Conservation (phyloP, 805 yeast species). For the Cyberlindnera meyerae region DNA sequence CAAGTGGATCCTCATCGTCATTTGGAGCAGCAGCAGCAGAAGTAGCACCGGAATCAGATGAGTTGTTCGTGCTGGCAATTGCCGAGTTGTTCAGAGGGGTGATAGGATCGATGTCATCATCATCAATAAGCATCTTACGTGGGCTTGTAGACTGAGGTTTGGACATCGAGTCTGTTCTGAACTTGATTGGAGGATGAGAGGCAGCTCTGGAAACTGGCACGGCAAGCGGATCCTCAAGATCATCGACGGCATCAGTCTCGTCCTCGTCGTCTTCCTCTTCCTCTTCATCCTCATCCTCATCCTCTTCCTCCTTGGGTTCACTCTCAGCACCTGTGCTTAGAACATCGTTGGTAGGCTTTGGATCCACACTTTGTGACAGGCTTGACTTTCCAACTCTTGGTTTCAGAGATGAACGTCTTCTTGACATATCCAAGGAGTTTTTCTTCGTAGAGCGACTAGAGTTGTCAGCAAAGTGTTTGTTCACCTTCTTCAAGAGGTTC, state of each 20-base stretch:
- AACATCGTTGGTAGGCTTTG: conserved; percentile 2
- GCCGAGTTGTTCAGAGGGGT: conserved; percentile 10
- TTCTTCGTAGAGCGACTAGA: conserved; percentile 15
- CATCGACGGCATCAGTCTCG: conserved; percentile 12
- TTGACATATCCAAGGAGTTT: conserved; percentile 10
- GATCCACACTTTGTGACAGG: conserved; percentile 21
- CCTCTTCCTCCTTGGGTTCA: conserved; percentile 20
- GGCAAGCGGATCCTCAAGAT: conserved; percentile 2
- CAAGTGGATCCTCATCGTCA: conserved; percentile 20
- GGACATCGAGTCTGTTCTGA: conserved; percentile 20
- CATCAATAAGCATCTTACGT: conserved; percentile 3
- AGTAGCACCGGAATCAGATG: neutral
- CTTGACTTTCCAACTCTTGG: conserved; percentile 22
- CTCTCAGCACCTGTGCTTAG: neutral
- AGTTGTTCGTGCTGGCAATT: neutral
- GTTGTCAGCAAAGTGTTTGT: conserved; percentile 20
- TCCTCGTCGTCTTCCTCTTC: conserved; percentile 11
- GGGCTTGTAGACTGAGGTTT: conserved; percentile 7
- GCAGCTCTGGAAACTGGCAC: conserved; percentile 3
- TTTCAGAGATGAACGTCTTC: conserved; percentile 10
- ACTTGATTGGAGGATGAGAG: conserved; percentile 10
- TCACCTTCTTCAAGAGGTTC: conserved; percentile 44
- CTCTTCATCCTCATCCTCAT: conserved; percentile 5
- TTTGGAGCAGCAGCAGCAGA: conserved; percentile 2
- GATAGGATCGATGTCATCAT: conserved; percentile 21